phyloP scores from a whole-genome alignment of 352 stramenopile genomes.

The Phytophthora europaea region DNA sequence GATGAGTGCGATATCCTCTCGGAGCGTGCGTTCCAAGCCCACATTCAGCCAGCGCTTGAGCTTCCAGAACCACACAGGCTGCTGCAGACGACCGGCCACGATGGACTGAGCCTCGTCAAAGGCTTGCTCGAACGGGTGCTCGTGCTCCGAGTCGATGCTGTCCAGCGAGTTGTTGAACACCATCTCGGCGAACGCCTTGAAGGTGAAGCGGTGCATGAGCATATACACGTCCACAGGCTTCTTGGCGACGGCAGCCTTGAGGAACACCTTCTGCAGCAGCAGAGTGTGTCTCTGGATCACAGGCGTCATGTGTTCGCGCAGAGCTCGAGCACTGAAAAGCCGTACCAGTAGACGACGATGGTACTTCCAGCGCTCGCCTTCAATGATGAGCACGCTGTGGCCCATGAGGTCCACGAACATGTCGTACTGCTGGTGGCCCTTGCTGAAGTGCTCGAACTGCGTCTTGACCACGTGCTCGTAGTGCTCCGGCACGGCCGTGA shows the following conservation, averaged over 20 bases:
- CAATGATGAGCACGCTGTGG: constrained; percentile 55
- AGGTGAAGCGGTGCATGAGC: constrained; percentile 55
- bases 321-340: constrained; percentile 52
- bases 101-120: constrained; percentile 52
- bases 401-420: constrained; percentile 61
- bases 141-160: constrained; percentile 46
- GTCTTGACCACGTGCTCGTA: constrained; percentile 68
- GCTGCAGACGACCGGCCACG: constrained; percentile 31
- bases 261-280: constrained; percentile 42
- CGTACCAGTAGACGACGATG: constrained; percentile 54
- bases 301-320: constrained; percentile 53
- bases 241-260: constrained; percentile 16
- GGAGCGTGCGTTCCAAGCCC: constrained; percentile 43
- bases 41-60: constrained; percentile 54
- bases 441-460: constrained; percentile 65
- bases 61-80: constrained; percentile 55
- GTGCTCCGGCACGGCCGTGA: constrained; percentile 55
- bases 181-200: constrained; percentile 61
- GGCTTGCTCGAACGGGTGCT: constrained; percentile 50
- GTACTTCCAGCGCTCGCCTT: constrained; percentile 55
- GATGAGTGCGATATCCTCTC: constrained; percentile 38
- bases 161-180: constrained; percentile 52
- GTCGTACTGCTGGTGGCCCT: constrained; percentile 53
- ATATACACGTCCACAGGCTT: constrained; percentile 49
- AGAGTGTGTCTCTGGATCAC: constrained; percentile 47